Evolutionary conservation across 1,284 basidiomycete genomes (phyloP).

Genomic region (Anthracocystis setariae): DNA sequence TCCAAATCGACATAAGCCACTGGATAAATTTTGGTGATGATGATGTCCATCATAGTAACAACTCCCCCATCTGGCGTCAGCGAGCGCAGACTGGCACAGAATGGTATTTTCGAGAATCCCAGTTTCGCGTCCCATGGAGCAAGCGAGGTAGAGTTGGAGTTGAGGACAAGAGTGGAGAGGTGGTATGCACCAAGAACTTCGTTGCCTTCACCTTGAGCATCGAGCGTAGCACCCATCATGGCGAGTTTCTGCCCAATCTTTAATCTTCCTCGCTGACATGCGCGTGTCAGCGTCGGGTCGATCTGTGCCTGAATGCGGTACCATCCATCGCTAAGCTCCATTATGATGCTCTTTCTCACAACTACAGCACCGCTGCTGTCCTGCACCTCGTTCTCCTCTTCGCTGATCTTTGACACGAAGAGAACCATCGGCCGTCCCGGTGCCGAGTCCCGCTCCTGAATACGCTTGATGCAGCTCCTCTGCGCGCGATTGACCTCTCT

Average conservation of each 20-base stretch:
- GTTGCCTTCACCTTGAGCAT: conserved; percentile 73
- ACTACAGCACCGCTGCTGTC: conserved; percentile 12
- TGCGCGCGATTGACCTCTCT: conserved; percentile 82
- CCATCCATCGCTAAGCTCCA: conserved; percentile 96
- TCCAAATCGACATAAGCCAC: conserved; percentile 68
- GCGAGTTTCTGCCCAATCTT: conserved; percentile 83
- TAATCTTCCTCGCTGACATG: conserved; percentile 76
- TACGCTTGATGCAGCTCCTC: conserved; percentile 81
- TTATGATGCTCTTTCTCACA: conserved; percentile 48
- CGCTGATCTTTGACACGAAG: conserved; percentile 78
- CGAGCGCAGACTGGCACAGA: conserved; percentile 80
- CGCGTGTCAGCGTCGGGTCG: conserved; percentile 79
- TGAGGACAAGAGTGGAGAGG: conserved; percentile 75
- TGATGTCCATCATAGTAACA: conserved; percentile 80
- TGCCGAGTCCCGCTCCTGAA: conserved; percentile 80
- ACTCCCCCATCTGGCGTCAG: conserved; percentile 83
- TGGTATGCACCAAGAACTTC: conserved; percentile 85
- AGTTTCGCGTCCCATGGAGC: conserved; percentile 87
- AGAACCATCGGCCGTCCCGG: conserved; percentile 81
- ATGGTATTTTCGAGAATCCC: conserved; percentile 76
- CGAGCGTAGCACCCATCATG: conserved; percentile 76
- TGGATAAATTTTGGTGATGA: conserved; percentile 75
- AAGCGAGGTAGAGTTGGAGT: conserved; percentile 85
- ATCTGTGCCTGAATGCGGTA: conserved; percentile 82
- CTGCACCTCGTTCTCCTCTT: conserved; percentile 32